These are phyloP conservation scores for Arthrobotrys sphaeroides DNA, from an alignment of 2,329 filamentous ascomycete species.

Conservation along the genomic window DNA sequence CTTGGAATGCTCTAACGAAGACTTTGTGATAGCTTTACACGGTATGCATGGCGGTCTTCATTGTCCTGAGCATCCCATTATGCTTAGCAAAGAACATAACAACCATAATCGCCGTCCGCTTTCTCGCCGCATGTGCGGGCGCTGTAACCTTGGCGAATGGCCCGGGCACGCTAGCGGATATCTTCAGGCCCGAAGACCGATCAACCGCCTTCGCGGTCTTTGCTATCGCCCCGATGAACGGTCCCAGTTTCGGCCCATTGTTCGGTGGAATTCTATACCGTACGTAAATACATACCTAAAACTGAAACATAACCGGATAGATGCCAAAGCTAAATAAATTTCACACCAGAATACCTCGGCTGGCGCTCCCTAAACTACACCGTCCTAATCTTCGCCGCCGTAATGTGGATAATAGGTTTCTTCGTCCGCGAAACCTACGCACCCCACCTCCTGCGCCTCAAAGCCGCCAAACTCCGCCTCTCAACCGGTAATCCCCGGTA, in stretches of 20 bases:
- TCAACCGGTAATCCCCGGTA: slow-evolving; percentile 76
- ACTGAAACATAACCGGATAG: background rate
- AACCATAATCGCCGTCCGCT: slow-evolving; percentile 75
- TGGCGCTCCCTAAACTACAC: slow-evolving; percentile 93
- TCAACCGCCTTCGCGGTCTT: slow-evolving; percentile 85
- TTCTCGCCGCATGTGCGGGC: slow-evolving; percentile 78
- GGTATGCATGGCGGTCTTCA: slow-evolving; percentile 71
- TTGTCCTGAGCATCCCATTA: slow-evolving; percentile 75
- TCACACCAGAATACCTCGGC: slow-evolving; percentile 71
- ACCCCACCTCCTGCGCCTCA: slow-evolving; percentile 74
- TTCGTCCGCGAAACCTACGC: slow-evolving; percentile 79
- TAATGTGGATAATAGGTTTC: slow-evolving; percentile 69
- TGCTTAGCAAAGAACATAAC: slow-evolving; percentile 74
- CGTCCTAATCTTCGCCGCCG: slow-evolving; percentile 75
- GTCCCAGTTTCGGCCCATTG: slow-evolving; percentile 70
- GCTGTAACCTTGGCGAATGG: slow-evolving; percentile 84
- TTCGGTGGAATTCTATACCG: slow-evolving; percentile 79
- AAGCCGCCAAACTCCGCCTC: slow-evolving; percentile 72
- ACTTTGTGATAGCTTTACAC: slow-evolving; percentile 72
- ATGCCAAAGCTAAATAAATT: background rate
- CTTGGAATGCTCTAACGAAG: background rate
- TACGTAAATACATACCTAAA: background rate
- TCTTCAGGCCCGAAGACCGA: slow-evolving; percentile 80
- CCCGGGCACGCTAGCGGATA: slow-evolving; percentile 83
- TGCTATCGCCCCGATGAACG: slow-evolving; percentile 85